Base-by-base conservation (phyloP, 768 basidiomycete genomes). In the Lactarius vividus region DNA sequence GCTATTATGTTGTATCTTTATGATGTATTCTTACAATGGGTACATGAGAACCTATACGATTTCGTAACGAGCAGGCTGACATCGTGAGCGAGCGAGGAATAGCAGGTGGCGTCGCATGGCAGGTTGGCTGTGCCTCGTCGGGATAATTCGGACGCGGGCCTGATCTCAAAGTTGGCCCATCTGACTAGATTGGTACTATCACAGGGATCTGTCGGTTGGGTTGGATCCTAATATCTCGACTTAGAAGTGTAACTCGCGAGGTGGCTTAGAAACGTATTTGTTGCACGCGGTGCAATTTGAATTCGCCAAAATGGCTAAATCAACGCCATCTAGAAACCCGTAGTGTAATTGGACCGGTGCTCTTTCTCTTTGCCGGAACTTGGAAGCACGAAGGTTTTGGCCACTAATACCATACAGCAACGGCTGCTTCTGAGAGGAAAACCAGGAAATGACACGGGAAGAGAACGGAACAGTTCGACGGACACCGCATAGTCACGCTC, bases 1-100 rank as follows among this genome's bases (percentile, higher is more conserved):
- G 11, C 33, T n/a, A 52, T 64, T 33, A 64, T 60, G 59, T 37
- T 60, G 53, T 64, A 65, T 23, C 11, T 20, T 59, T 29, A 46
- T 59, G 3, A 23, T 65, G 64, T 65, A 65, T 60, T 20, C 28
- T 35, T 55, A 65, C 53, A 15, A n/a, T 53, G 26, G 42, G 18
- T 6, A 37, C 29, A 28, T 29, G 3, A 13, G 1, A 26, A 26
- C 11, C 46, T 9, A 23, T 49, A 49, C 2, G 13, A 49, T 49
- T 46, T 11, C 44, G n/a, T 46, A 18, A 46, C 44, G 44, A 46
- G 44, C 20, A n/a, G 10, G 9, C 44, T 11, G 16, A 18, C 40
- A 16, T 16, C 40, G 40, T 40, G 10, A 46, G 10, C n/a, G n/a
- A 23, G 8, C 33, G 9, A 33, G n/a, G n/a, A 23, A 46, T 20